Evolutionary conservation across 257 asterid genomes (phyloP).

Genomic region (Solanum dulcamara): DNA sequence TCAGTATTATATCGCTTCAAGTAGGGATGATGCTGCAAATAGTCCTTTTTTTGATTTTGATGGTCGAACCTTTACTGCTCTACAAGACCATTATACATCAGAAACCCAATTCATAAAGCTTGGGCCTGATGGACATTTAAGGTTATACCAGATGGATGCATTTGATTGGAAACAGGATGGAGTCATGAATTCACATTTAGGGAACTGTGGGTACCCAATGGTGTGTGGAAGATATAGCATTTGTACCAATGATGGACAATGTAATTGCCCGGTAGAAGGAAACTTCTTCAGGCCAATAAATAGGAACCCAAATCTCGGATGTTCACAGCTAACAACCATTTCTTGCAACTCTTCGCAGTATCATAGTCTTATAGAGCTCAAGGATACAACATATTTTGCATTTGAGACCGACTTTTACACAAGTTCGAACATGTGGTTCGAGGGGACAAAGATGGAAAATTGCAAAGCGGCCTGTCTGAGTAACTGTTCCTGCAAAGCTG

Average conservation of each 20-base stretch:
- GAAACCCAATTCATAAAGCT: neutral
- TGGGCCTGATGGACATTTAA: neutral
- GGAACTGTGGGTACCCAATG: neutral
- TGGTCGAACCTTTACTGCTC: neutral
- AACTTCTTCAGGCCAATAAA: neutral
- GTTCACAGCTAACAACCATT: neutral
- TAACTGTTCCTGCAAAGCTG: neutral
- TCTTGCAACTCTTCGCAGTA: neutral
- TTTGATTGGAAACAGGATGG: neutral
- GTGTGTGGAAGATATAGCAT: neutral
- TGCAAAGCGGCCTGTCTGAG: neutral
- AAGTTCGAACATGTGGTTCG: neutral
- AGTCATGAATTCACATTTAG: neutral
- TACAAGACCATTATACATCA: neutral
- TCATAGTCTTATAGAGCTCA: neutral
- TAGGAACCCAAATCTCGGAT: neutral
- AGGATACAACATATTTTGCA: neutral
- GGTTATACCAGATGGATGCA: neutral
- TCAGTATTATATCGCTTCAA: neutral
- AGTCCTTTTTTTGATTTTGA: neutral
- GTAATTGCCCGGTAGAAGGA: neutral
- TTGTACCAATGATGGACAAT: neutral
- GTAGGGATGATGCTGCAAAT: neutral
- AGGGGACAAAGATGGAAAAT: neutral
- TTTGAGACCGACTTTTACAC: no score